Base-by-base conservation (phyloP, 169 alveolate species). In the Cystoisospora suis region DNA sequence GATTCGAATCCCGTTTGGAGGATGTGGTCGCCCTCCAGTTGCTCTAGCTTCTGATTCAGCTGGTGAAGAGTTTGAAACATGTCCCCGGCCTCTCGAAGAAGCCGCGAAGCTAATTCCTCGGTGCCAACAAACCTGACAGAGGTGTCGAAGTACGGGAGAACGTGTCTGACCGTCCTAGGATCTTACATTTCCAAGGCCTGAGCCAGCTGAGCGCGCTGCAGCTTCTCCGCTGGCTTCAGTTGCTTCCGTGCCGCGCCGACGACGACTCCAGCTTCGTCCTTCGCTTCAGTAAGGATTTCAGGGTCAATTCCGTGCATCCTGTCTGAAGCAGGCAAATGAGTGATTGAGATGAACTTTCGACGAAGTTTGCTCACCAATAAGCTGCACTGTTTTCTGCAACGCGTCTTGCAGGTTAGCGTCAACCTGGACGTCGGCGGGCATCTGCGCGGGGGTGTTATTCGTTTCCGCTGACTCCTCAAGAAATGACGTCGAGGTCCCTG, bases 221-320 rank as follows among this genome's bases (percentile, higher is more conserved):
- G 86, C 59, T 96, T 75, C 89, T 97, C 98, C 65, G 97, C 96
- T 9, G 98, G 97, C 58, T 93, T 96, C 23, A 97, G 89, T 47
- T 93, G 94, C 90, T 95, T 97, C 91, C 96, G 95, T 45, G 97
- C 92, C 46, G 95, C 96, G 58, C 96, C 95, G 29, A 96, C 94
- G 38, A 95, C 94, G 1, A 93, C 75, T 42, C 96, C 95, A 6
- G 97, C 95, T 81, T 97, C 96, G 34, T 92, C 96, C 79, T 96
- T 95, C n/a, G 97, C 95, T 47, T 90, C 95, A 23, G 92, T 77
- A 65, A 96, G 95, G 44, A 96, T 94, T 58, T 93, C 91, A 7
- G 97, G 94, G 69, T 97, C 98, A 58, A 97, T 94, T 53, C 98
- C 98, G 89, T 97, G 97, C 65, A 96, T 93, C 70, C 96, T 96